These are phyloP conservation scores for Dendrobium officinale DNA, from an alignment of 106 monocot genomes.

Conservation along the genomic window DNA sequence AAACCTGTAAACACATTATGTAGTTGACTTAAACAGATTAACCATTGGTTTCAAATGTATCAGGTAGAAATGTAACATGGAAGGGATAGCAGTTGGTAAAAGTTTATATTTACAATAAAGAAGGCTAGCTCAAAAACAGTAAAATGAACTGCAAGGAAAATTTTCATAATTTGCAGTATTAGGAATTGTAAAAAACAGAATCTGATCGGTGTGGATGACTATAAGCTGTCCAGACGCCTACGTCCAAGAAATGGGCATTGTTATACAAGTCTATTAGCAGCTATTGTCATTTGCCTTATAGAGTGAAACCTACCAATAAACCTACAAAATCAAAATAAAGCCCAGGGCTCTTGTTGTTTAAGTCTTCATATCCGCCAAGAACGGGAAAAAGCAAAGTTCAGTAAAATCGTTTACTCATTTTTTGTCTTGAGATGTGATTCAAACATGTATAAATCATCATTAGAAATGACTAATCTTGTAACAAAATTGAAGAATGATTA, in stretches of 20 bases:
- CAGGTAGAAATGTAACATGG: not conserved
- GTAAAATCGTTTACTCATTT: not conserved
- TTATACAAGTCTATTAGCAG: not conserved
- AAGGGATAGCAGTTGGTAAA: not conserved
- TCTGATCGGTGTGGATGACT: not conserved
- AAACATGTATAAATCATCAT: not conserved
- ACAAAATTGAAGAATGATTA: no score
- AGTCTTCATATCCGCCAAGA: not conserved
- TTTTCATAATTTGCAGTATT: not conserved
- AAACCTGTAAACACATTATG: slow-evolving; percentile 30
- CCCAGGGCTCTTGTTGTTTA: not conserved
- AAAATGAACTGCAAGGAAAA: not conserved
- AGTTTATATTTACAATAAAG: not conserved
- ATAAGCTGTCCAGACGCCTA: not conserved
- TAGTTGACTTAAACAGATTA: slow-evolving; percentile 2
- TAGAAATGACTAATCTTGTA: no score
- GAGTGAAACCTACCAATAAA: not conserved
- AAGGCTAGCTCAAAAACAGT: not conserved
- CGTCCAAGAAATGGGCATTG: not conserved
- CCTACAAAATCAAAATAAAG: not conserved
- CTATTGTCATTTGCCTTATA: not conserved
- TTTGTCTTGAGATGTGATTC: not conserved
- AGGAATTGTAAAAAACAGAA: not conserved
- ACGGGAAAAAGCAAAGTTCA: not conserved
- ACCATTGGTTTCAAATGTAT: not conserved